phyloP scores from a whole-genome alignment of 2,329 filamentous ascomycete genomes.

The Colletotrichum australisinense region DNA sequence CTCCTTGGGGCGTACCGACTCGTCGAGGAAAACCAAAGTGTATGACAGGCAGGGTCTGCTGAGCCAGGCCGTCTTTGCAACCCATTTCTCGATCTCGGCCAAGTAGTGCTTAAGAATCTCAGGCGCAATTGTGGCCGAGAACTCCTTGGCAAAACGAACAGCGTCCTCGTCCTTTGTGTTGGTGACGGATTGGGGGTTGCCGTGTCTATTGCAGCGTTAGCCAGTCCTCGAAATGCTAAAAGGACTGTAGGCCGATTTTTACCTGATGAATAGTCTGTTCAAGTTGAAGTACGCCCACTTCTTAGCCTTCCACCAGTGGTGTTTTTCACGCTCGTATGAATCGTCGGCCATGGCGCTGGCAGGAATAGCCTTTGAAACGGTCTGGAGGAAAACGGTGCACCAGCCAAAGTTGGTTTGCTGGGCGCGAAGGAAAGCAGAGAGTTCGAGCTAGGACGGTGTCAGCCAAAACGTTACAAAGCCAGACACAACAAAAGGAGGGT shows the following conservation, averaged over 20 bases:
- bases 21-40: slow-evolving; percentile 94
- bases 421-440: slow-evolving; percentile 81
- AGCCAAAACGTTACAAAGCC: slow-evolving; percentile 25
- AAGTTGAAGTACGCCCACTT: slow-evolving; percentile 99
- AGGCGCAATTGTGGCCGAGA: slow-evolving; percentile 90
- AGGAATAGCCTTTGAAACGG: slow-evolving; percentile 87
- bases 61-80: slow-evolving; percentile 92
- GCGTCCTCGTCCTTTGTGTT: slow-evolving; percentile 82
- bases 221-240: not conserved
- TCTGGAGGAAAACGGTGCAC: slow-evolving; percentile 94
- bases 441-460: slow-evolving; percentile 77
- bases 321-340: slow-evolving; percentile 85
- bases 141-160: slow-evolving; percentile 86
- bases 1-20: slow-evolving; percentile 95
- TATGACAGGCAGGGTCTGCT: slow-evolving; percentile 95
- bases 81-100: slow-evolving; percentile 96
- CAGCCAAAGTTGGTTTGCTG: slow-evolving; percentile 90
- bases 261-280: slow-evolving; percentile 95
- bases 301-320: slow-evolving; percentile 99
- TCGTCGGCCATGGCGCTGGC: slow-evolving; percentile 81
- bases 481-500: not conserved
- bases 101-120: slow-evolving; percentile 97
- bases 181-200: slow-evolving; percentile 74
- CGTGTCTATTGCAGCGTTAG: slow-evolving; percentile 73
- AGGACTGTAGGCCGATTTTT: slow-evolving; percentile 41